These are phyloP conservation scores for Phaeophleospora eucalypticola DNA, from an alignment of 2,329 filamentous ascomycete genomes.

Conservation along the genomic window DNA sequence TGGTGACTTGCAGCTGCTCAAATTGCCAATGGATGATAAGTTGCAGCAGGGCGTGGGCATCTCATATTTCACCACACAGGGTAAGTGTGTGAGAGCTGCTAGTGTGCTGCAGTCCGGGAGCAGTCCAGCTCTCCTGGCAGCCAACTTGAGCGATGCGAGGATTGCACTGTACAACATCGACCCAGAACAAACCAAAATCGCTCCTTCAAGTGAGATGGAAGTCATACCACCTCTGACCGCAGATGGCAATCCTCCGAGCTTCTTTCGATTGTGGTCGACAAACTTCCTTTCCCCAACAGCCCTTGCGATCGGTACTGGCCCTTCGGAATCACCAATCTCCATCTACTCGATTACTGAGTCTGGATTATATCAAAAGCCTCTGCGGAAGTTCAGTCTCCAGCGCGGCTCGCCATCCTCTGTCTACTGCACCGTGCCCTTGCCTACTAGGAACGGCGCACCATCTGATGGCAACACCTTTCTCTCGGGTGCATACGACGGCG, in stretches of 20 bases:
- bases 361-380: constrained; percentile 38
- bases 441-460: constrained; percentile 24
- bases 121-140: constrained; percentile 45
- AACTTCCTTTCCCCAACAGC: constrained; percentile 49
- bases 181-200: constrained; percentile 23
- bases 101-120: constrained; percentile 19
- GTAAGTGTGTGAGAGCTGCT: constrained; percentile 44
- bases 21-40: constrained; percentile 17
- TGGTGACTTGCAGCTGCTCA: constrained; percentile 46
- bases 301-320: constrained; percentile 50
- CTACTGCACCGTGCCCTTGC: constrained; percentile 44
- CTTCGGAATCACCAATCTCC: constrained; percentile 42
- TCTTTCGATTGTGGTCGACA: constrained; percentile 45
- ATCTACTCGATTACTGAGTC: constrained; percentile 49
- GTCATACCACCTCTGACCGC: constrained; percentile 17
- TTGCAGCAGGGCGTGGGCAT: constrained; percentile 24
- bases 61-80: constrained; percentile 44
- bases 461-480: constrained; percentile 52
- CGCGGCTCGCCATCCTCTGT: constrained; percentile 37
- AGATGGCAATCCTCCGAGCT: constrained; percentile 17
- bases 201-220: constrained; percentile 37
- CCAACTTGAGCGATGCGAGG: constrained; percentile 45
- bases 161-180: constrained; percentile 34
- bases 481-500: constrained; percentile 57
- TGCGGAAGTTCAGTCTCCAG: constrained; percentile 39